These are phyloP conservation scores for Protomyces inundatus DNA, from an alignment of 1,139 yeast species.

Conservation along the genomic window DNA sequence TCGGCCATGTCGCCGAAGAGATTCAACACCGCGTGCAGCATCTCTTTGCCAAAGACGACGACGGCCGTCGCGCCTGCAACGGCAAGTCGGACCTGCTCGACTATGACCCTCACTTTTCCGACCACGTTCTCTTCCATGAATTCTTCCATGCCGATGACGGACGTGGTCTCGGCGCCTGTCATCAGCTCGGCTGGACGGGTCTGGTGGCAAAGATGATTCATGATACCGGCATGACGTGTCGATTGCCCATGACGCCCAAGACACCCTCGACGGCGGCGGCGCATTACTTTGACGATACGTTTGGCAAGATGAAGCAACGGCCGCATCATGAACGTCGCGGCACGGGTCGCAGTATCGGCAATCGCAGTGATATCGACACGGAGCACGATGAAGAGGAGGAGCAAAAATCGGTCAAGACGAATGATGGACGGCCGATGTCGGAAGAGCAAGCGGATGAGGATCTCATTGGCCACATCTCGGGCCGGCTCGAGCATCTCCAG, in stretches of 20 bases:
- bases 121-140: slow-evolving; percentile 75
- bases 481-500: slow-evolving; percentile 6
- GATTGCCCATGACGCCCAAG: slow-evolving; percentile 37
- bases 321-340: slow-evolving; percentile 25
- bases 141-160: slow-evolving; percentile 96
- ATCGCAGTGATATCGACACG: slow-evolving; percentile 9
- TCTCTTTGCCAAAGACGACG: slow-evolving; percentile 66
- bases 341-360: slow-evolving; percentile 25
- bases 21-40: slow-evolving; percentile 81
- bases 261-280: slow-evolving; percentile 42
- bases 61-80: slow-evolving; percentile 72
- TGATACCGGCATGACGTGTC: slow-evolving; percentile 42
- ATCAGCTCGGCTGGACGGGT: slow-evolving; percentile 97
- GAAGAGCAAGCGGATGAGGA: slow-evolving; percentile 13
- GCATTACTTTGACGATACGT: slow-evolving; percentile 41
- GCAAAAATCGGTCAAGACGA: slow-evolving; percentile 13
- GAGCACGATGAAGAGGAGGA: slow-evolving; percentile 8
- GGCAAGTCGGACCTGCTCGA: slow-evolving; percentile 60
- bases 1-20: slow-evolving; percentile 91
- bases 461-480: slow-evolving; percentile 16
- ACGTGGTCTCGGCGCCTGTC: slow-evolving; percentile 89
- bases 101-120: slow-evolving; percentile 68
- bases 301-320: slow-evolving; percentile 18
- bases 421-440: slow-evolving; percentile 16
- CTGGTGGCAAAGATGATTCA: slow-evolving; percentile 89